Evolutionary conservation across 352 stramenopile species (phyloP), one percentile per base, ranked within the genome.

Genomic region (Thraustochytrium striatum): DNA sequence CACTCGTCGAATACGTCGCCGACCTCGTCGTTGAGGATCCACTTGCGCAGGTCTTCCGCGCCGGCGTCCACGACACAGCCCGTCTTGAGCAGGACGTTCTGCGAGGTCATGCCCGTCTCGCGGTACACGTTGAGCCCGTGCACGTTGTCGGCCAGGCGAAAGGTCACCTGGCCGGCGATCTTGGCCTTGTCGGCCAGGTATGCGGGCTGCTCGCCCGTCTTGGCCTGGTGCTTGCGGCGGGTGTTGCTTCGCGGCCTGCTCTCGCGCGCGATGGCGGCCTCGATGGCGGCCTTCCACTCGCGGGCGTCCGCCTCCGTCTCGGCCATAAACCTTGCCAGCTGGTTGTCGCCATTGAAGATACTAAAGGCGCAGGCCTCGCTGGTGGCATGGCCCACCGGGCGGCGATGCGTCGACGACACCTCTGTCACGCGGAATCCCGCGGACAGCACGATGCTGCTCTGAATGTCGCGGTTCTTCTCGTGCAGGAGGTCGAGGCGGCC

Each of bases 291-390:
- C 30, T 75, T 75, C 65, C 65, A 75, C 21, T 75, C 65, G 13
- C 7, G 16, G 11, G 65, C 65, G 30, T 75, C 65, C 36, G 33
- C 50, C 9, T 39, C n/a, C n/a, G 11, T 43, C n/a, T 58, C 44
- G 11, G 65, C 65, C 65, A 75, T 75, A 43, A 75, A 75, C 3
- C 52, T 3, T 3, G 65, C 65, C 21, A 75, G 65, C 28, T 61
- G 36, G 28, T 72, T 75, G 1, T 75, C 65, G 44, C 65, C 65
- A 68, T 75, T 75, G 11, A 75, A 68, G 65, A 75, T 75, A 7
- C 41, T 61, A 32, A 75, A 75, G 8, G 65, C 65, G 65, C 65
- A 75, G 13, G 44, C 44, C 35, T 75, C 65, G 44, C 52, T 38
- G 32, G 65, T 3, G 9, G 8, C 19, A 16, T 38, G 30, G 25